These are phyloP conservation scores for Epichloe sibirici DNA, from an alignment of 2,329 filamentous ascomycete species.

Conservation along the genomic window DNA sequence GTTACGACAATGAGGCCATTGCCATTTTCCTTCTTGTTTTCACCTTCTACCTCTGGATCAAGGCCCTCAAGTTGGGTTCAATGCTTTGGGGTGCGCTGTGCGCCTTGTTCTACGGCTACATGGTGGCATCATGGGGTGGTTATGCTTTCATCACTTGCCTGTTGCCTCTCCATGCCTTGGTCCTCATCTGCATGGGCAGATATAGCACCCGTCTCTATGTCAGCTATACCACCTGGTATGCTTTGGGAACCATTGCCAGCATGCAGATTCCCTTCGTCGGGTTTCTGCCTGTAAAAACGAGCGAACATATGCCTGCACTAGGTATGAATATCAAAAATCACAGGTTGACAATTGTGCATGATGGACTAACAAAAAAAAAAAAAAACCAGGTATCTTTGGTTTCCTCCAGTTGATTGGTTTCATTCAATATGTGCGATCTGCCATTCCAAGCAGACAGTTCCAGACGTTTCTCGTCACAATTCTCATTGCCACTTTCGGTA, in stretches of 20 bases:
- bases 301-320: conserved; percentile 95
- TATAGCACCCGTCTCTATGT: conserved; percentile 93
- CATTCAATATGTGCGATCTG: conserved; percentile 79
- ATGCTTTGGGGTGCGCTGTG: conserved; percentile 93
- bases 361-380: conserved; percentile 3
- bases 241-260: conserved; percentile 85
- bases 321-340: conserved; percentile 40
- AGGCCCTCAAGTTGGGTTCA: conserved; percentile 90
- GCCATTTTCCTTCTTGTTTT: conserved; percentile 97
- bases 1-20: conserved; percentile 99
- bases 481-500: conserved; percentile 59
- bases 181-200: conserved; percentile 90
- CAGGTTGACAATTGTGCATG: conserved; percentile 5
- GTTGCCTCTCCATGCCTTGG: conserved; percentile 85
- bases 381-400: conserved; percentile 68
- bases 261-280: conserved; percentile 99
- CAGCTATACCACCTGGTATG: conserved; percentile 97
- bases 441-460: conserved; percentile 86
- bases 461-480: conserved; percentile 74
- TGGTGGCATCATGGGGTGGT: conserved; percentile 98
- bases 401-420: conserved; percentile 88
- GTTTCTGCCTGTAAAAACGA: conserved; percentile 90
- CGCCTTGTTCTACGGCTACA: conserved; percentile 97
- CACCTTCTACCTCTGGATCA: conserved; percentile 98
- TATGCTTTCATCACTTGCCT: conserved; percentile 99